Evolutionary conservation across 352 stramenopile genomes (phyloP).

Genomic region (Phytophthora fragariaefolia): DNA sequence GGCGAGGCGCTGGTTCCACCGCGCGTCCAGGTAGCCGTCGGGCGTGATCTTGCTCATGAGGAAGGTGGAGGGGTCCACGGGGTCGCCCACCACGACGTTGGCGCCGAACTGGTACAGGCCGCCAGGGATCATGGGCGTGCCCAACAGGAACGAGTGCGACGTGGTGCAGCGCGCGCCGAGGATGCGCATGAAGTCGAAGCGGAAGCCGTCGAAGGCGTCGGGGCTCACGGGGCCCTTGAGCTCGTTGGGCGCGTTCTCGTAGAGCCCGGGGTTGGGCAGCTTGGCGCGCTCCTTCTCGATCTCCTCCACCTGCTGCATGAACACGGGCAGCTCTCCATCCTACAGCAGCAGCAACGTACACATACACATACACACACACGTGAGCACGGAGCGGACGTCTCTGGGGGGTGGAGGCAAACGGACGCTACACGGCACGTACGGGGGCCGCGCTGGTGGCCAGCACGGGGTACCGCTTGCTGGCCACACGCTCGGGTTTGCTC

Average conservation of each 20-base stretch:
- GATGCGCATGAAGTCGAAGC: conserved; percentile 89
- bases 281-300: conserved; percentile 79
- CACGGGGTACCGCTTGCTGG: conserved; percentile 54
- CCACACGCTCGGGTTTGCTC: conserved; percentile 39
- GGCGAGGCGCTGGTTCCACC: conserved; percentile 85
- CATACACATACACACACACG: too few relatives aligned
- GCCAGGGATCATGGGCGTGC: conserved; percentile 84
- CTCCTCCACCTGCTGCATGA: conserved; percentile 83
- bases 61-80: conserved; percentile 83
- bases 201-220: conserved; percentile 87
- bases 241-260: conserved; percentile 87
- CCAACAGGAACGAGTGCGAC: conserved; percentile 84
- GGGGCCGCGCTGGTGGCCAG: conserved; percentile 69
- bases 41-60: conserved; percentile 89
- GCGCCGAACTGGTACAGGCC: conserved; percentile 88
- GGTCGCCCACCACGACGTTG: conserved; percentile 81
- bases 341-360: conserved; percentile 6
- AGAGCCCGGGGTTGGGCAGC: conserved; percentile 82
- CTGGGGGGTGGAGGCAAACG: too few relatives aligned
- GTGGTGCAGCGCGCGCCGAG: conserved; percentile 83
- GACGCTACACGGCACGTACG: conserved; percentile 44
- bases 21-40: conserved; percentile 84
- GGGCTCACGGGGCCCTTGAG: conserved; percentile 81
- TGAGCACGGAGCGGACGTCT: too few relatives aligned
- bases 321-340: conserved; percentile 66